Percentiles rank a stretch among this genome's conserved stretches.
Conservation (phyloP, 345 rosid species). For the Bruguiera parviflora region DNA sequence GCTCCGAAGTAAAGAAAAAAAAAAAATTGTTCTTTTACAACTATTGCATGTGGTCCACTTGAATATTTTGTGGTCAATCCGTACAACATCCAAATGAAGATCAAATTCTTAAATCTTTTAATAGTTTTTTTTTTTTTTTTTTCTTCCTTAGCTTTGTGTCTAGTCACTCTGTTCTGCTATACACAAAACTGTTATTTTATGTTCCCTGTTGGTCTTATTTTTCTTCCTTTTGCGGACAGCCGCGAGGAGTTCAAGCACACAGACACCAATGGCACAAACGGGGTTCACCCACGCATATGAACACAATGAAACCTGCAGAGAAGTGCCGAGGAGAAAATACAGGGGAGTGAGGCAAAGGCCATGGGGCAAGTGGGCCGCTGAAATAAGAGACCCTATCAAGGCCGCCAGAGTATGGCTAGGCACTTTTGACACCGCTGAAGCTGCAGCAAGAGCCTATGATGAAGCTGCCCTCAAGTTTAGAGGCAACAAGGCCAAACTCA, state of each 20-base stretch:
- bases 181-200: background rate
- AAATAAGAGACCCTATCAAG: slow-evolving; percentile 82
- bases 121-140: background rate
- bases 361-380: slow-evolving; percentile 99
- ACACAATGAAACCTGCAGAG: slow-evolving; percentile 2
- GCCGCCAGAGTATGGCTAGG: slow-evolving; percentile 94
- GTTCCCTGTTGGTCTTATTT: slow-evolving; percentile 16
- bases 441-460: slow-evolving; percentile 86
- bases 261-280: slow-evolving; percentile 10
- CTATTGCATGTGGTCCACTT: background rate
- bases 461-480: slow-evolving; percentile 79
- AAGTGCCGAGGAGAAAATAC: slow-evolving; percentile 57
- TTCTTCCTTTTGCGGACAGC: slow-evolving; percentile 18
- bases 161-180: too few relatives aligned
- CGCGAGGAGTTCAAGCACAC: slow-evolving; percentile 14
- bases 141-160: slow-evolving; percentile 6
- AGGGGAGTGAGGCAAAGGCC: slow-evolving; percentile 92
- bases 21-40: background rate
- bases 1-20: background rate
- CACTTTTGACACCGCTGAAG: slow-evolving; percentile 82
- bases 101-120: too few relatives aligned
- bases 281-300: slow-evolving; percentile 39
- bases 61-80: too few relatives aligned
- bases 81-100: too few relatives aligned
- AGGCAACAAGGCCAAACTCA: slow-evolving; percentile 92